These are phyloP conservation scores for Aspergillus asperescens DNA, from an alignment of 495 filamentous ascomycete genomes.

Conservation along the genomic window DNA sequence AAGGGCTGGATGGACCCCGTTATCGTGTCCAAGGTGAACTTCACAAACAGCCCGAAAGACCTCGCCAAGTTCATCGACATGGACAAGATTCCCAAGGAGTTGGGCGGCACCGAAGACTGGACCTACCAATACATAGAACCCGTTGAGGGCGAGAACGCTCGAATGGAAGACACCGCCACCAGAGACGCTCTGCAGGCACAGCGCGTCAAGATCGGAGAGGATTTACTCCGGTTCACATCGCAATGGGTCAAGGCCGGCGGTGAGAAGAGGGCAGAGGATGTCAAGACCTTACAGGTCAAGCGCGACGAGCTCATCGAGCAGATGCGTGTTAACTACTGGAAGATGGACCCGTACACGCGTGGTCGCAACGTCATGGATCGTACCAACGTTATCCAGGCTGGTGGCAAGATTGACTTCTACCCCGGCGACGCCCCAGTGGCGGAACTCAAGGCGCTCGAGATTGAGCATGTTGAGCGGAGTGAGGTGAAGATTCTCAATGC, in stretches of 20 bases:
- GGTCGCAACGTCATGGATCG: slow-evolving; percentile 68
- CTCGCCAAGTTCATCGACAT: slow-evolving; percentile 66
- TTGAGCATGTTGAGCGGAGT: slow-evolving; percentile 28
- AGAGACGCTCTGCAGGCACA: slow-evolving; percentile 54
- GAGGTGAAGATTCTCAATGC: slow-evolving; percentile 12
- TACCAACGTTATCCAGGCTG: slow-evolving; percentile 56
- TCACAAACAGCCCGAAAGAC: slow-evolving; percentile 73
- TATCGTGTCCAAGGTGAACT: slow-evolving; percentile 88
- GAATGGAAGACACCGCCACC: slow-evolving; percentile 59
- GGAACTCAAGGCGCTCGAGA: slow-evolving; percentile 24
- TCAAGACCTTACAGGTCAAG: slow-evolving; percentile 46
- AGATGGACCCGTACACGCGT: slow-evolving; percentile 67
- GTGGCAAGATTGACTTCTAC: slow-evolving; percentile 63
- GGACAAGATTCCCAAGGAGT: slow-evolving; percentile 63
- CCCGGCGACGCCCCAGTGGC: slow-evolving; percentile 25
- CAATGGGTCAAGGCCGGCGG: slow-evolving; percentile 54
- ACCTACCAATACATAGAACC: slow-evolving; percentile 78
- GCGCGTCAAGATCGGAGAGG: slow-evolving; percentile 54
- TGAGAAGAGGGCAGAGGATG: slow-evolving; percentile 32
- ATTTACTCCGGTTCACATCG: slow-evolving; percentile 63
- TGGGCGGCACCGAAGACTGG: slow-evolving; percentile 81
- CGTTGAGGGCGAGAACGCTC: slow-evolving; percentile 59
- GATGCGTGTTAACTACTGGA: slow-evolving; percentile 76
- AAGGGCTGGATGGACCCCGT: slow-evolving; percentile 94
- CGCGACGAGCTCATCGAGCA: slow-evolving; percentile 55